Base-by-base conservation (phyloP, 768 basidiomycete species). In the Cystobasidium onofrii region DNA sequence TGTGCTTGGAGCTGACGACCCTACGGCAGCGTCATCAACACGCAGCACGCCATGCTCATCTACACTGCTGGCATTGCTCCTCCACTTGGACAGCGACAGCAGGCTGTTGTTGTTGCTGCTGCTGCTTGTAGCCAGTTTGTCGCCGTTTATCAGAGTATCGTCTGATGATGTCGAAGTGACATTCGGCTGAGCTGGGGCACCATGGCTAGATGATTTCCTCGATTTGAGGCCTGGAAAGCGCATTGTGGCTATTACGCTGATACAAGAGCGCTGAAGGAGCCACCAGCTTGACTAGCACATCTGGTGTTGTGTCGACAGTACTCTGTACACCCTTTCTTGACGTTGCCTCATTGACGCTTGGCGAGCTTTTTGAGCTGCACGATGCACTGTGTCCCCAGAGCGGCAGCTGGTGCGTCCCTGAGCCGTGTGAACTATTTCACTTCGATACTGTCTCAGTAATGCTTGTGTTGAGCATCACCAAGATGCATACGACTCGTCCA, bases 141-240 rank as follows among this genome's bases (percentile, higher is more conserved):
- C 36, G 31, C 63, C 36, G 18, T 64, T 64, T 9, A 64, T 34
- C 10, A 17, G 57, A 60, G 10, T 34, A 60, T 60, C 57, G 27
- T 60, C 57, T 36, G 63, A 27, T 64, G 63, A 27, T 64, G 33
- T 27, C 29, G 25, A 17, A 13, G 63, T 46, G 3, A 39, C 39
- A 15, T 31, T 7, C 23, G 63, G 12, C 63, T 43, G 39, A 4
- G 39, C 33, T 67, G 65, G 41, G 33, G 63, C 63, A 64, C 39
- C 63, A 3, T 29, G 3, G 25, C 33, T 34, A 3, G 33, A 44
- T 17, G 65, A 67, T 29, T 67, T 67, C 18, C 65, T 44, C 15
- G 41, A 52, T 18, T 44, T 67, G 65, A 67, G 46, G n/a, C 65
- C 65, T 15, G 65, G 65, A 23, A 67, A 33, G 41, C 65, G 65